Evolutionary conservation across 169 alveolate species (phyloP).

Genomic region (Plasmodium malariae): DNA sequence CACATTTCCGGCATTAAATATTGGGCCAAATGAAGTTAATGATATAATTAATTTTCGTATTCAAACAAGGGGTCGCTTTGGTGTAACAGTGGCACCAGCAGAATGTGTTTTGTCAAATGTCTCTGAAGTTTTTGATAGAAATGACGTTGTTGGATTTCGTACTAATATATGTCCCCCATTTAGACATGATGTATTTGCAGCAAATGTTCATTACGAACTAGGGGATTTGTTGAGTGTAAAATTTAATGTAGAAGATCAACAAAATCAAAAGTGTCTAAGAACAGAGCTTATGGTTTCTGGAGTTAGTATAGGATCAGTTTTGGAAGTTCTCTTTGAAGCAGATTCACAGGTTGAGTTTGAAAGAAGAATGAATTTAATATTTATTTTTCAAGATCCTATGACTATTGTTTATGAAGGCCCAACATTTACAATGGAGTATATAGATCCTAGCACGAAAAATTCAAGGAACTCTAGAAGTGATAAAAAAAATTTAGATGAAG

Average conservation of each 20-base stretch:
- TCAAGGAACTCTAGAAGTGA: conserved; percentile 29
- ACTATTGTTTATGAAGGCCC: conserved; percentile 88
- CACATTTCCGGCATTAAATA: conserved; percentile 86
- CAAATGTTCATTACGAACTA: conserved; percentile 86
- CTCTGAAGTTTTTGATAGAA: conserved; percentile 91
- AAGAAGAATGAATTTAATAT: conserved; percentile 90
- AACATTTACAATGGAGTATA: conserved; percentile 83
- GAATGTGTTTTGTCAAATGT: conserved; percentile 89
- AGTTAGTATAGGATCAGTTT: conserved; percentile 92
- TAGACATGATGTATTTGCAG: conserved; percentile 87
- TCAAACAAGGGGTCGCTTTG: conserved; percentile 90
- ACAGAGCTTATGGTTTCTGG: conserved; percentile 93
- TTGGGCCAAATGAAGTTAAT: conserved; percentile 79
- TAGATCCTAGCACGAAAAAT: conserved; percentile 70
- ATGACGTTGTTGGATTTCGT: conserved; percentile 93
- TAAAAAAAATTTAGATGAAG: conserved; percentile 28
- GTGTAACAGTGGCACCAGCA: conserved; percentile 95
- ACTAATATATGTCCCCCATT: conserved; percentile 85
- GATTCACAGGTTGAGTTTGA: conserved; percentile 88
- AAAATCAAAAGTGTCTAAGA: conserved; percentile 89
- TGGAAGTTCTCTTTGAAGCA: conserved; percentile 92
- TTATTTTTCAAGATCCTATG: conserved; percentile 90
- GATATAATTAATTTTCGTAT: conserved; percentile 87
- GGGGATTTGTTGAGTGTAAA: conserved; percentile 89
- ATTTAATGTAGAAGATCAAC: conserved; percentile 87